These are phyloP conservation scores for Sedum album DNA, from an alignment of 164 flowering plant species.

Conservation along the genomic window DNA sequence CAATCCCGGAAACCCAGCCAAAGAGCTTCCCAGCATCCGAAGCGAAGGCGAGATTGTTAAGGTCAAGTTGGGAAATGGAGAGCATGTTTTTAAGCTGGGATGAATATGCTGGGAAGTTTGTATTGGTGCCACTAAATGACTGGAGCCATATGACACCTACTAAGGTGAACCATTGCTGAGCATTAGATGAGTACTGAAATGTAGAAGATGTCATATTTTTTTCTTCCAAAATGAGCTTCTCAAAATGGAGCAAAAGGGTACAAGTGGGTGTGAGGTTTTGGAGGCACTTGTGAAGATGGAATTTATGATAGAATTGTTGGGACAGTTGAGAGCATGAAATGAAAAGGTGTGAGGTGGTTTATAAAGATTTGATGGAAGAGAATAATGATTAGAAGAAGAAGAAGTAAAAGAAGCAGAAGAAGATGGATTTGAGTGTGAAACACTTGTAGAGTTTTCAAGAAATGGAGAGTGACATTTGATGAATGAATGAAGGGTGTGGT, in stretches of 20 bases:
- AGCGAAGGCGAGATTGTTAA: constrained; percentile 86
- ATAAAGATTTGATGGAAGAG: constrained; percentile 2
- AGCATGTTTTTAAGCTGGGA: constrained; percentile 60
- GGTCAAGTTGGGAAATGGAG: constrained; percentile 62
- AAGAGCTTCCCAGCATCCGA: constrained; percentile 89
- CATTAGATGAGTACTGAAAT: background rate
- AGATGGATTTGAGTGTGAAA: constrained; percentile 3
- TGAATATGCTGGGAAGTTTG: constrained; percentile 79
- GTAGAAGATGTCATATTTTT: background rate
- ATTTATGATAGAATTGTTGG: background rate
- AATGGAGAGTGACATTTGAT: constrained; percentile 4
- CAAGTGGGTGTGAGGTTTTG: background rate
- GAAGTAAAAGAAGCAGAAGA: no score
- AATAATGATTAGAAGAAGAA: no score
- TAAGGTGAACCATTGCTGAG: constrained; percentile 69
- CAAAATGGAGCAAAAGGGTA: background rate
- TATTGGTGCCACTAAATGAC: constrained; percentile 62
- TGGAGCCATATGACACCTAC: constrained; percentile 78
- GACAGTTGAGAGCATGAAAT: background rate
- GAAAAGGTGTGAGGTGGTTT: background rate
- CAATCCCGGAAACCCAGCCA: constrained; percentile 74
- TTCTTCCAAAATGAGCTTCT: background rate
- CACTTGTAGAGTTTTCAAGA: background rate
- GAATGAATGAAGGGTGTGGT: constrained; percentile 4
- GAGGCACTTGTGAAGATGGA: background rate